Conservation (phyloP, 2,329 filamentous ascomycete genomes). For the Alternaria tenuissima region DNA sequence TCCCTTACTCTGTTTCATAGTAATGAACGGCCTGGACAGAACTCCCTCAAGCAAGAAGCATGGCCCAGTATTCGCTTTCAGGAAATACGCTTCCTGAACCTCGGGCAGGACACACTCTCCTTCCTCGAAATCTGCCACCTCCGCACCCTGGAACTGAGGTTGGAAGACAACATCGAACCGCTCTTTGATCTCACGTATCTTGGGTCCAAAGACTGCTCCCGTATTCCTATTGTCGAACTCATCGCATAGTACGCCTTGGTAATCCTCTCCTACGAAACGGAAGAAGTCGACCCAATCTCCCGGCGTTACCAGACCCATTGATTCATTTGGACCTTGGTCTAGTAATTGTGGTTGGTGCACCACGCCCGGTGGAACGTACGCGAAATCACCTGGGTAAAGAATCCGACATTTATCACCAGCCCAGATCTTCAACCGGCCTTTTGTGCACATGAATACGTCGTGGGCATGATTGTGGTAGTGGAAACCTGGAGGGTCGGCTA, state of each 20-base stretch:
- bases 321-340: conserved; percentile 23
- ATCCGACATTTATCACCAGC: conserved; percentile 27
- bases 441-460: conserved; percentile 34
- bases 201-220: conserved; percentile 21
- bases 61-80: conserved; percentile 31
- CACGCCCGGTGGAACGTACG: conserved; percentile 27
- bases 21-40: conserved; percentile 26
- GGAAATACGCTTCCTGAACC: conserved; percentile 20
- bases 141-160: conserved; percentile 20
- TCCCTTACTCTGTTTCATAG: conserved; percentile 20
- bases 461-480: conserved; percentile 32
- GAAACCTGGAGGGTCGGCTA: conserved; percentile 29
- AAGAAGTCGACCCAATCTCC: conserved; percentile 35
- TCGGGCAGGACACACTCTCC: conserved; percentile 20
- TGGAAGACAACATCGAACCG: conserved; percentile 31
- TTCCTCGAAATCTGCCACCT: conserved; percentile 16
- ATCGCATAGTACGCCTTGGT: conserved; percentile 27
- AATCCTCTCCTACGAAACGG: conserved; percentile 26
- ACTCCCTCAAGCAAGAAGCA: conserved; percentile 26
- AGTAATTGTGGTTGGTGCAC: conserved; percentile 30
- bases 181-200: conserved; percentile 28
- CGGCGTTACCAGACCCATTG: conserved; percentile 28
- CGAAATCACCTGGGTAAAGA: conserved; percentile 29
- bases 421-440: conserved; percentile 28
- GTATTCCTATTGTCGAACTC: conserved; percentile 26